Conservation (phyloP, 306 rosid species). For the Lotus japonicus region DNA sequence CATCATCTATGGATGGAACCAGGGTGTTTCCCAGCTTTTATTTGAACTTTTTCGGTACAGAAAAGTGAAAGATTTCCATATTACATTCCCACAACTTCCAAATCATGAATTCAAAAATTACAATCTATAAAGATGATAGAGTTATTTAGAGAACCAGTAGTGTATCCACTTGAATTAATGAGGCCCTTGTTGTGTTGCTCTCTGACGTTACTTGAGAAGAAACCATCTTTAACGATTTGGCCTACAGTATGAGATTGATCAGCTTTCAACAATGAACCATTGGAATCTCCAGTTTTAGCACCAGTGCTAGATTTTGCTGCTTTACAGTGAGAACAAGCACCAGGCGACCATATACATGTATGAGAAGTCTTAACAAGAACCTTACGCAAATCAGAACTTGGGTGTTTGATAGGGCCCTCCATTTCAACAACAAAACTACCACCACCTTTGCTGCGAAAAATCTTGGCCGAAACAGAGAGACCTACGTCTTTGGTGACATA, state of each 20-base stretch:
- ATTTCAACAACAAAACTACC: constrained; percentile 9
- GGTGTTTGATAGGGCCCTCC: constrained; percentile 23
- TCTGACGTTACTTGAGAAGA: not conserved
- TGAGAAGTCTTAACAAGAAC: not conserved
- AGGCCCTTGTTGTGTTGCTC: constrained; percentile 17
- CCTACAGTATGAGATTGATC: not conserved
- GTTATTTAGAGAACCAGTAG: constrained; percentile 18
- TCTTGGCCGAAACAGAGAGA: constrained; percentile 20
- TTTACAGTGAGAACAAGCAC: constrained; percentile 19
- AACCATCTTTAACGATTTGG: not conserved
- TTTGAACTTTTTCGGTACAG: too few relatives aligned
- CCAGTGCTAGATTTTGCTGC: not conserved
- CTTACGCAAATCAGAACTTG: constrained; percentile 1
- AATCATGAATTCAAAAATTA: not conserved
- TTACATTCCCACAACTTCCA: not conserved
- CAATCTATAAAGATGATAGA: constrained; percentile 17
- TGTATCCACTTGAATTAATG: constrained; percentile 26
- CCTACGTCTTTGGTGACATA: constrained; percentile 14
- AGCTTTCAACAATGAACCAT: not conserved
- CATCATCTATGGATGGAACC: too few relatives aligned
- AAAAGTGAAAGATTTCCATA: not conserved
- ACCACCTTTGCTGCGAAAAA: not conserved
- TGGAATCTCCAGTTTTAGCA: not conserved
- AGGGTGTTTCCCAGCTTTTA: too few relatives aligned
- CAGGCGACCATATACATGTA: constrained; percentile 5